Conservation (phyloP, 441 rosid genomes). For the Pelargonium australe region DNA sequence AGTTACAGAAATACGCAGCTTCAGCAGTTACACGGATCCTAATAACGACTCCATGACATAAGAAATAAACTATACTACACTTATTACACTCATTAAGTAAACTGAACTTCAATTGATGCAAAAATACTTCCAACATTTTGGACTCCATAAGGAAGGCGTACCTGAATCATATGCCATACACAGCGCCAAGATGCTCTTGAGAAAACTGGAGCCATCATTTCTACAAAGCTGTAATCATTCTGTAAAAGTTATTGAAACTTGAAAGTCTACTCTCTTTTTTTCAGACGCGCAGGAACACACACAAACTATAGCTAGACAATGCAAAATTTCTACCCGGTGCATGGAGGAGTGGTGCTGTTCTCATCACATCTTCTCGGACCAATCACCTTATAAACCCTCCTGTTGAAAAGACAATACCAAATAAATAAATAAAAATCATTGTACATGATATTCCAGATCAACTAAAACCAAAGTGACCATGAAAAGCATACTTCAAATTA, state of each 20-base stretch:
- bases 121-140: too few relatives aligned
- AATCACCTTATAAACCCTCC: conserved; percentile 36
- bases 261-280: neutral
- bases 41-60: neutral
- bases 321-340: conserved; percentile 49
- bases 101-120: neutral
- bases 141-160: conserved; percentile 13
- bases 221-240: conserved; percentile 49
- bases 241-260: neutral
- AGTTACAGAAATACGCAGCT: neutral
- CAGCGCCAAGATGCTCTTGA: conserved; percentile 73
- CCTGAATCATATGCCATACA: conserved; percentile 88
- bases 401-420: conserved; percentile 13
- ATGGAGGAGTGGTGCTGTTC: conserved; percentile 57
- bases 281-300: neutral
- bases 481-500: neutral
- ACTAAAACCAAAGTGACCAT: neutral
- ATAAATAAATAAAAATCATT: neutral
- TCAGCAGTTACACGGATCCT: neutral
- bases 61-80: neutral
- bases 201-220: conserved; percentile 91
- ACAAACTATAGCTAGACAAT: neutral
- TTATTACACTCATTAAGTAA: neutral
- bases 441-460: neutral
- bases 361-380: conserved; percentile 35